Conservation (phyloP, 2,329 filamentous ascomycete genomes). For the Colletotrichum chlorophyti region DNA sequence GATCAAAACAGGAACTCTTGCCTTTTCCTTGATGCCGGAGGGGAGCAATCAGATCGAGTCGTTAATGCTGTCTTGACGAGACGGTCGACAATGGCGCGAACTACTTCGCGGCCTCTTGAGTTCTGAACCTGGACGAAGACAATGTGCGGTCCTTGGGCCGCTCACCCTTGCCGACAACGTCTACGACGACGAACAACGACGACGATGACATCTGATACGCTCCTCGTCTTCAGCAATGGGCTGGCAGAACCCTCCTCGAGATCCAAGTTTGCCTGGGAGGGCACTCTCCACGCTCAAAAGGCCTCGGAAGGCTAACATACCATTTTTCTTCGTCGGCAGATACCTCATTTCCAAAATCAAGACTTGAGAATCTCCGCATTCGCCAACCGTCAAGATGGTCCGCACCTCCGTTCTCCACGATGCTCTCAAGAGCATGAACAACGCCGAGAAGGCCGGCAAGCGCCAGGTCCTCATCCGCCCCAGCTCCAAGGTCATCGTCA, state of each 20-base stretch:
- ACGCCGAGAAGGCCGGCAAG: constrained; percentile 99
- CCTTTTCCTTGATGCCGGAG: constrained; percentile 60
- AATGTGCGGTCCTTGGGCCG: constrained; percentile 34
- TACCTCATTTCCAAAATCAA: constrained; percentile 66
- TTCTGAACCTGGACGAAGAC: too few species aligned
- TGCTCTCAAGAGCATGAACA: constrained; percentile 99
- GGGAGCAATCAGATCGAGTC: constrained; percentile 65
- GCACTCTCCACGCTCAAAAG: constrained; percentile 73
- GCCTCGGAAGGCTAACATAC: constrained; percentile 69
- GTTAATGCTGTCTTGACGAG: too few species aligned
- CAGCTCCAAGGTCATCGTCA: constrained; percentile 99
- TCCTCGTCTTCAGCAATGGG: constrained; percentile 68
- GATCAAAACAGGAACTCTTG: constrained; percentile 44
- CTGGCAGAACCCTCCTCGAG: constrained; percentile 71
- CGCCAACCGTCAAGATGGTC: constrained; percentile 86
- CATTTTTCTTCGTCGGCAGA: constrained; percentile 53
- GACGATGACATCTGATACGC: constrained; percentile 58
- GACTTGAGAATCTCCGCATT: constrained; percentile 80
- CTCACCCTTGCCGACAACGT: too few species aligned
- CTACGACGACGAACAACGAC: too few species aligned
- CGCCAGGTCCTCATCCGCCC: constrained; percentile 98
- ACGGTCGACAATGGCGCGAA: too few species aligned
- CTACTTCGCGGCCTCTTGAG: too few species aligned
- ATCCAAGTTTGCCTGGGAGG: constrained; percentile 52
- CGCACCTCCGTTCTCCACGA: constrained; percentile 99